These are phyloP conservation scores for Oryza glaberrima DNA, from an alignment of 176 grass and related monocot species.

Conservation along the genomic window DNA sequence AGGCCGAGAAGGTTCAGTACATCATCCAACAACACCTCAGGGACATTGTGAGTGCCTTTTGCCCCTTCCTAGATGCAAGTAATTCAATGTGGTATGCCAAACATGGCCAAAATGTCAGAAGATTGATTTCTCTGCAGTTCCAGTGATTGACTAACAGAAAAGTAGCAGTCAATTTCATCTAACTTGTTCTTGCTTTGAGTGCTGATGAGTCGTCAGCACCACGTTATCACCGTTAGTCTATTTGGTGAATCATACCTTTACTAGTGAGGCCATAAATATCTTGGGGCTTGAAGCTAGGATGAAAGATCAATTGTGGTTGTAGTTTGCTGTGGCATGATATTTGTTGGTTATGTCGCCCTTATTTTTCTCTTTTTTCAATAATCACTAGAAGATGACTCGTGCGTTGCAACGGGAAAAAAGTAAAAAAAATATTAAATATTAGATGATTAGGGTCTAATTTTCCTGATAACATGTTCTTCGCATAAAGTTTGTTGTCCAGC, in stretches of 20 bases:
- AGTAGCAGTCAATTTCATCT: not conserved
- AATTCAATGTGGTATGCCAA: constrained; percentile 3
- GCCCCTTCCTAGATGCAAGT: not conserved
- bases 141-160: not conserved
- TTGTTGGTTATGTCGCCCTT: no score
- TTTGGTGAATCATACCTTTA: constrained; percentile 3
- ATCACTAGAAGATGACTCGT: no score
- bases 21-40: constrained; percentile 42
- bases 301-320: no score
- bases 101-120: not conserved
- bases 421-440: no score
- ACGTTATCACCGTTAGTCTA: not conserved
- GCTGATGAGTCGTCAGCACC: constrained; percentile 28
- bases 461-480: no score
- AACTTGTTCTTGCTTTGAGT: constrained; percentile 20
- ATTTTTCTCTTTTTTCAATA: no score
- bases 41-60: constrained; percentile 60
- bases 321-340: no score
- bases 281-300: constrained; percentile 11
- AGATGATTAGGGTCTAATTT: no score
- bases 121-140: not conserved
- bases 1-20: constrained; percentile 57
- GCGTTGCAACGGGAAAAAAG: no score
- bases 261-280: not conserved
- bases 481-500: no score